Percentiles rank a stretch among this genome's conserved stretches.
Conservation (phyloP, 1,139 yeast genomes). For the Debaryomyces sp. region DNA sequence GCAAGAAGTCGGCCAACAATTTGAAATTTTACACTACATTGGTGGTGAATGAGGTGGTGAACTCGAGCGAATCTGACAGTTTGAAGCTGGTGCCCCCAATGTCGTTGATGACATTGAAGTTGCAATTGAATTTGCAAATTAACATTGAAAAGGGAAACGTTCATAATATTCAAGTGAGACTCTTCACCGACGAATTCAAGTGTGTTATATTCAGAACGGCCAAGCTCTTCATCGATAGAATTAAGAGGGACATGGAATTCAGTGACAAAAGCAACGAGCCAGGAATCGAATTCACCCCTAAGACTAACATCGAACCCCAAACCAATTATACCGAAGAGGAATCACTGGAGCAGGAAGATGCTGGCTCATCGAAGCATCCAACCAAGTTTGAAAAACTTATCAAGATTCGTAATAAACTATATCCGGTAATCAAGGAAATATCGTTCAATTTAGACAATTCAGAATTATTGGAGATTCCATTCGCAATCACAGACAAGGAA, state of each 20-base stretch:
- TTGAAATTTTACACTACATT: constrained; percentile 26
- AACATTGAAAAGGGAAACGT: constrained; percentile 23
- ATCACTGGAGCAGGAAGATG: not conserved
- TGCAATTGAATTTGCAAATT: constrained; percentile 25
- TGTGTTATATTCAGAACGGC: constrained; percentile 30
- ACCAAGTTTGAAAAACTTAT: constrained; percentile 10
- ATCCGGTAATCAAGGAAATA: constrained; percentile 9
- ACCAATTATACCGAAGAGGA: not conserved
- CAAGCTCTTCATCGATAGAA: constrained; percentile 16
- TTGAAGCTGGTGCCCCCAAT: constrained; percentile 16
- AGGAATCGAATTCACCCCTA: not conserved
- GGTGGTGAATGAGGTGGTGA: constrained; percentile 14
- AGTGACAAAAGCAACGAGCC: not conserved
- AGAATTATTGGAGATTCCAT: constrained; percentile 36
- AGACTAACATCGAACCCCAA: not conserved
- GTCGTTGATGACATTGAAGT: constrained; percentile 22
- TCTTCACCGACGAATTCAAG: constrained; percentile 30
- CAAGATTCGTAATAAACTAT: constrained; percentile 14
- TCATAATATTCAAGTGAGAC: constrained; percentile 21
- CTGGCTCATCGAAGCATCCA: not conserved
- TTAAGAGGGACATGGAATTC: not conserved
- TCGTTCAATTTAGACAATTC: constrained; percentile 27
- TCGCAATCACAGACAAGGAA: constrained; percentile 31
- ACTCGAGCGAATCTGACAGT: constrained; percentile 7
- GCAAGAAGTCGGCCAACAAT: constrained; percentile 19